Percentiles rank a stretch among this genome's conserved stretches.
These are phyloP conservation scores for Breviolum minutum DNA, from an alignment of 73 alveolate species.

Conservation along the genomic window DNA sequence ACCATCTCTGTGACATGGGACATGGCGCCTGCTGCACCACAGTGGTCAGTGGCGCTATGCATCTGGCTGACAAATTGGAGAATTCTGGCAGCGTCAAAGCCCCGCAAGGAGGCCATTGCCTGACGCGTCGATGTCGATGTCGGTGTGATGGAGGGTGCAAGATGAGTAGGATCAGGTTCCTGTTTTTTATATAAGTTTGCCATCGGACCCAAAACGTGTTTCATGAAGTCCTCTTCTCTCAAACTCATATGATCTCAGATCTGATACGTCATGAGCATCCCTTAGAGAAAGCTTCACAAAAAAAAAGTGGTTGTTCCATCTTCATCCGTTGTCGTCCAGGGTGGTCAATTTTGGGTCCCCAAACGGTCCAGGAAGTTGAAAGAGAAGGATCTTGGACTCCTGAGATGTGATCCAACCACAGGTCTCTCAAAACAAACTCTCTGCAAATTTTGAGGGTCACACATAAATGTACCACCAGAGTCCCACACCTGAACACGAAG, in stretches of 20 bases:
- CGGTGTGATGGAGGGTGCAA: background rate
- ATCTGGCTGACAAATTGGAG: slow-evolving; percentile 41
- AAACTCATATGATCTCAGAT: too few species aligned
- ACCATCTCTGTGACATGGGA: background rate
- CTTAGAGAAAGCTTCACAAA: background rate
- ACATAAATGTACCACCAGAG: slow-evolving; percentile 55
- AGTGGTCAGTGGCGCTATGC: slow-evolving; percentile 75
- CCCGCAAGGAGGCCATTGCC: slow-evolving; percentile 68
- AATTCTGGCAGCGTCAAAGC: slow-evolving; percentile 38
- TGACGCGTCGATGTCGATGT: background rate
- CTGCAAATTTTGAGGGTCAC: too few species aligned
- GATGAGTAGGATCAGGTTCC: background rate
- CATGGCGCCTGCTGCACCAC: slow-evolving; percentile 56
- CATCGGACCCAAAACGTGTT: too few species aligned
- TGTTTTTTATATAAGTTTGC: too few species aligned
- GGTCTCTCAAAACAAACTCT: too few species aligned
- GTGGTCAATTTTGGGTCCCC: background rate
- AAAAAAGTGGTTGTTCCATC: background rate
- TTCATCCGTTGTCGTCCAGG: too few species aligned
- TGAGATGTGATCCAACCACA: background rate
- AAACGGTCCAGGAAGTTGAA: slow-evolving; percentile 44
- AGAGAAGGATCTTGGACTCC: slow-evolving; percentile 39
- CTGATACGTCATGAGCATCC: background rate
- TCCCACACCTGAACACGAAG: slow-evolving; percentile 63
- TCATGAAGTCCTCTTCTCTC: too few species aligned